Conservation (phyloP, 2,329 filamentous ascomycete species). For the Trichoderma arundinaceum region DNA sequence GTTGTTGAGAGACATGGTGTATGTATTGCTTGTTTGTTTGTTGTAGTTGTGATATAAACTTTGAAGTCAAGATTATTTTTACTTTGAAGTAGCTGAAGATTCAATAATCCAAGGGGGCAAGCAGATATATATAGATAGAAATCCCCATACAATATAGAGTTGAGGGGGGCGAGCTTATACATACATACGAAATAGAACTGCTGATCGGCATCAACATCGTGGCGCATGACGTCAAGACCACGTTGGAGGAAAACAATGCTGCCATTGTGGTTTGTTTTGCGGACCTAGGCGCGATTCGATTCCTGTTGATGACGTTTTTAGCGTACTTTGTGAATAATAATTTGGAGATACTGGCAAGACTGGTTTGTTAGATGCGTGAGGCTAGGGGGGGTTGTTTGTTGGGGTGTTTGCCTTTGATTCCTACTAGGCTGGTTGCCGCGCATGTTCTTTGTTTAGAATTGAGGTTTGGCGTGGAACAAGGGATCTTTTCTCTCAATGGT, state of each 20-base stretch:
- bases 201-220: conserved; percentile 24
- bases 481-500: not conserved
- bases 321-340: conserved; percentile 1
- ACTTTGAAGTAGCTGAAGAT: not conserved
- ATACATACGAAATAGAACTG: not conserved
- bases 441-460: not conserved
- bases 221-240: conserved; percentile 31
- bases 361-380: not conserved
- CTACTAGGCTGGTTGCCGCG: not conserved
- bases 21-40: conserved; percentile 16
- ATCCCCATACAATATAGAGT: not conserved
- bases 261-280: not conserved
- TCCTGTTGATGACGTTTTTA: conserved; percentile 25
- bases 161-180: not conserved
- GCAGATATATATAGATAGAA: conserved; percentile 2
- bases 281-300: not conserved
- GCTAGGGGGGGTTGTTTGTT: conserved; percentile 11
- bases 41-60: not conserved
- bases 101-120: not conserved
- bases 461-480: no score
- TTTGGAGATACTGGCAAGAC: not conserved
- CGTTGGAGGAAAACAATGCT: not conserved
- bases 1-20: conserved; percentile 37
- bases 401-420: conserved; percentile 14
- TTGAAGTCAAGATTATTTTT: not conserved